These are phyloP conservation scores for Pseudozyma tsukubaensis DNA, from an alignment of 1,284 basidiomycete species.

Conservation along the genomic window DNA sequence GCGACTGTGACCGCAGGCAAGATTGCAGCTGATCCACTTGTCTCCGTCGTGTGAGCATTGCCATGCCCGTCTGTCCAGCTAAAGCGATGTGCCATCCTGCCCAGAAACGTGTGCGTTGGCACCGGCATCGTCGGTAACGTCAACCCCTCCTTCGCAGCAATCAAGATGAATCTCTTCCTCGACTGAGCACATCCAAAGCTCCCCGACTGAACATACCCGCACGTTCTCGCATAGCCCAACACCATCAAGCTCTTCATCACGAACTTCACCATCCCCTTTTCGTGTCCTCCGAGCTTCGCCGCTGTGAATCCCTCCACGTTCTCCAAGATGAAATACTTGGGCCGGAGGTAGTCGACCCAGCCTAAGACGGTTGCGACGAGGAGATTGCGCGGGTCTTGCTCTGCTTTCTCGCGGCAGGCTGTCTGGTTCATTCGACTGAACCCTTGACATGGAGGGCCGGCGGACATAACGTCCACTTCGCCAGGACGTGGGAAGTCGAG, in stretches of 20 bases:
- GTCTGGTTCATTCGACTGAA: constrained; percentile 29
- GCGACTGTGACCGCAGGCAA: constrained; percentile 20
- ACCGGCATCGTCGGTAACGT: constrained; percentile 25
- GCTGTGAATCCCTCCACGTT: constrained; percentile 36
- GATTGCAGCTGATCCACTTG: background rate
- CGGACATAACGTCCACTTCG: constrained; percentile 31
- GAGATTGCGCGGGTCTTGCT: constrained; percentile 31
- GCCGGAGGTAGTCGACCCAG: constrained; percentile 35
- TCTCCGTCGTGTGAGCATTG: background rate
- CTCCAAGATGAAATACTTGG: constrained; percentile 33
- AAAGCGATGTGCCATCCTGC: constrained; percentile 2
- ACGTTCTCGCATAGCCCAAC: constrained; percentile 26
- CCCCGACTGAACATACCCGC: constrained; percentile 30
- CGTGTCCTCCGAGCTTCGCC: constrained; percentile 20
- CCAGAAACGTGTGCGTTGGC: constrained; percentile 29
- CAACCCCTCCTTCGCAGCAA: constrained; percentile 14
- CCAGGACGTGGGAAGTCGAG: constrained; percentile 13
- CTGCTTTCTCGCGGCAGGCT: constrained; percentile 14
- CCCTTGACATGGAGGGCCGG: constrained; percentile 44
- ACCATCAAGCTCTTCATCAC: constrained; percentile 16
- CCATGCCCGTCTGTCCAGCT: constrained; percentile 22
- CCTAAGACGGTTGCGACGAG: constrained; percentile 30
- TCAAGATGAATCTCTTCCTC: constrained; percentile 21
- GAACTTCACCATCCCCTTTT: constrained; percentile 30
- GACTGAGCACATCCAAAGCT: constrained; percentile 37